Evolutionary conservation across 306 rosid genomes (phyloP).

Genomic region (Prunus persica): Prunus_persica_NCBIv2 NC_034014.1:21294501-21295000

Average conservation of each 20-base stretch:
- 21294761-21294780: background rate
- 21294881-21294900: background rate
- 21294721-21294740: slow-evolving; percentile 12
- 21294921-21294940: background rate
- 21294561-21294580: slow-evolving; percentile 99
- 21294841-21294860: background rate
- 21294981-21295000: background rate
- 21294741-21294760: slow-evolving; percentile 1
- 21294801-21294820: background rate
- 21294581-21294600: slow-evolving; percentile 95
- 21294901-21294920: background rate
- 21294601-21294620: slow-evolving; percentile 97
- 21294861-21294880: too few species aligned
- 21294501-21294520: slow-evolving; percentile 97
- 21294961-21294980: background rate
- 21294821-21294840: background rate
- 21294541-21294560: slow-evolving; percentile 81
- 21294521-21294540: slow-evolving; percentile 87
- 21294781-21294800: background rate
- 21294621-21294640: slow-evolving; percentile 95
- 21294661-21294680: slow-evolving; percentile 89
- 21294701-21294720: slow-evolving; percentile 26
- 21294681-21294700: slow-evolving; percentile 92
- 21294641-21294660: slow-evolving; percentile 76
- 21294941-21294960: background rate